Base-by-base conservation (phyloP, 768 basidiomycete genomes). In the Hirschioporus abietinus region DNA sequence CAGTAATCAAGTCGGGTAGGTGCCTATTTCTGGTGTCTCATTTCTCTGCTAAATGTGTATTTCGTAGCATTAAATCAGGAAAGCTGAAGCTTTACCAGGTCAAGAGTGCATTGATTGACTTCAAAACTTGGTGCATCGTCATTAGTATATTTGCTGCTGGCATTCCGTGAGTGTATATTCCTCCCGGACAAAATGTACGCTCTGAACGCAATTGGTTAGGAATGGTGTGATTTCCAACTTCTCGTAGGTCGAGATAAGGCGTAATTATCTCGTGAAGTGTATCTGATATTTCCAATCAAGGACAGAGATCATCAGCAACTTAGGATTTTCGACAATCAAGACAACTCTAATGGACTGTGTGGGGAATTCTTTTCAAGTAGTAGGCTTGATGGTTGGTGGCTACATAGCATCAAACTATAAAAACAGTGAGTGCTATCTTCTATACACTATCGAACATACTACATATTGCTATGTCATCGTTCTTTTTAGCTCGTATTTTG, bases 1-100 rank as follows among this genome's bases (percentile, higher is more conserved):
- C 0, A 70, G 69, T 34, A 76, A 77, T 66, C 70, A 72, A 66
- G 69, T 70, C 59, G 63, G 68, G 68, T 66, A 63, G 42, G 62
- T 58, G 23, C 26, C 10, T 52, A 20, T 57, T 25, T 23, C 9
- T 17, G 12, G 42, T 25, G n/a, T 34, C 24, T 64, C 27, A 58
- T 52, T 9, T 65, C 3, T 25, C 2, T 66, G 2, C 67, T 73
- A 71, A 70, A 68, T 18, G 75, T 20, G 42, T 1, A 12, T 1
- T 20, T 15, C 3, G 42, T 15, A 52, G 76, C 12, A 75, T 72
- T 35, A 79, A 80, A 70, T 77, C 77, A 67, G 78, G 72, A 42
- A 69, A 72, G 27, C 78, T 79, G 73, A 79, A 79, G 67, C 60
- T 63, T 60, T 75, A 76, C 60, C 79, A 80, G 67, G 72, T 78